Evolutionary conservation across 2,329 filamentous ascomycete genomes (phyloP).

Genomic region (Thyridium curvatum): DNA sequence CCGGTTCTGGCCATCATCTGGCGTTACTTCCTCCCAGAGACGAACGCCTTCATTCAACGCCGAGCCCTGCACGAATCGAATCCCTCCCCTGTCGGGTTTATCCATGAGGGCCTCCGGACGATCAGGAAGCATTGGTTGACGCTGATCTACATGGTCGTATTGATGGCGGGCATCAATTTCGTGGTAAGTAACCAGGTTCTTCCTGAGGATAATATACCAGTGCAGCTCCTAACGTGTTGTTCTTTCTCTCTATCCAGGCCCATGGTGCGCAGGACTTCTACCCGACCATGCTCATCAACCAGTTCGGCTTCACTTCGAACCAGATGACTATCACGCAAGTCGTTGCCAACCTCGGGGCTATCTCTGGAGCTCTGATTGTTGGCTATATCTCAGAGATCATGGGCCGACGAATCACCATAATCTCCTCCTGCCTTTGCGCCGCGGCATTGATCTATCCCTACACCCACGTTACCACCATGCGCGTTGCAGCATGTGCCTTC

Average conservation of each 20-base stretch:
- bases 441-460: conserved; percentile 60
- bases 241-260: conserved; percentile 51
- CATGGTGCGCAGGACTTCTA: conserved; percentile 78
- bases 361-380: conserved; percentile 58
- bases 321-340: conserved; percentile 46
- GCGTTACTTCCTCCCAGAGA: conserved; percentile 74
- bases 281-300: conserved; percentile 59
- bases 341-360: conserved; percentile 72
- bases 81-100: conserved; percentile 5
- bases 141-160: conserved; percentile 71
- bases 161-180: conserved; percentile 92
- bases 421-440: conserved; percentile 53
- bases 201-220: conserved; percentile 55
- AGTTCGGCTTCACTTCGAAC: conserved; percentile 12
- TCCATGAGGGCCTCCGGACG: conserved; percentile 57
- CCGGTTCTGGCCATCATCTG: conserved; percentile 64
- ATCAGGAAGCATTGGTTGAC: conserved; percentile 75
- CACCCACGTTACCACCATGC: conserved; percentile 52
- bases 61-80: conserved; percentile 48
- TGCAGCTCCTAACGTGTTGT: conserved; percentile 40
- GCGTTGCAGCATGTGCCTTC: conserved; percentile 58
- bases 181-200: conserved; percentile 62
- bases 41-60: conserved; percentile 63
- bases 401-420: conserved; percentile 63
- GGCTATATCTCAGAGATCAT: conserved; percentile 65